Evolutionary conservation across 2,329 filamentous ascomycete species (phyloP), one percentile per base, ranked within the genome.

Genomic region (Alternaria viburni): DNA sequence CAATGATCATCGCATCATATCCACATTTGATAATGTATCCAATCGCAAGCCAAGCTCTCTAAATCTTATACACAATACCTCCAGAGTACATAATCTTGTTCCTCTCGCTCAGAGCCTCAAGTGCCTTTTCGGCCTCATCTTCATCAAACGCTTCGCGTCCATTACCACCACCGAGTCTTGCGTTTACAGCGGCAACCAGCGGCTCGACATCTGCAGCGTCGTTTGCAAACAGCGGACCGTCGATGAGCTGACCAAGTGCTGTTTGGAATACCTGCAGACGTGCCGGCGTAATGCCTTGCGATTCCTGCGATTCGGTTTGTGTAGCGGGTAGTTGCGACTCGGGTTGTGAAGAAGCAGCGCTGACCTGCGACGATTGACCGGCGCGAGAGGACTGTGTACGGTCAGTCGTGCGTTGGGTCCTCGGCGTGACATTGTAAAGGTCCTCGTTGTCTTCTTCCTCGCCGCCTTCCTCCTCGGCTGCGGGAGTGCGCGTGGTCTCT

Each of bases 61-160:
- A 80, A 32, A 80, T 79, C 81, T 85, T 85, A 68, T 85, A 86
- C 61, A 85, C 82, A 54, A 85, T 81, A 3, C 81, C 83, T 32
- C 80, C 83, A 56, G 78, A 80, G 60, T 71, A 79, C 94, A 99
- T 99, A 76, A 99, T 90, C 83, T 95, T 90, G 79, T 97, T 97
- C 72, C 86, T 85, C 68, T 92, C 89, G 73, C 93, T 90, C 88
- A 99, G 90, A 77, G 87, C 89, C 80, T 88, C 88, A 60, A 99
- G 83, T 47, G 93, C 94, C 79, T 90, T 87, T 61, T 91, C 83
- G 0, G 91, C 93, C 81, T 99, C 96, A 0, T 83, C 84, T 41
- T 86, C 86, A 25, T 84, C 86, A 81, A 97, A 99, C 13, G 81
- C 78, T 44, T 82, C 80, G 8, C 87, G 86, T 6, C 86, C 81